These are phyloP conservation scores for Aurantiochytrium sp. DNA, from an alignment of 108 stramenopile genomes.

Conservation along the genomic window DNA sequence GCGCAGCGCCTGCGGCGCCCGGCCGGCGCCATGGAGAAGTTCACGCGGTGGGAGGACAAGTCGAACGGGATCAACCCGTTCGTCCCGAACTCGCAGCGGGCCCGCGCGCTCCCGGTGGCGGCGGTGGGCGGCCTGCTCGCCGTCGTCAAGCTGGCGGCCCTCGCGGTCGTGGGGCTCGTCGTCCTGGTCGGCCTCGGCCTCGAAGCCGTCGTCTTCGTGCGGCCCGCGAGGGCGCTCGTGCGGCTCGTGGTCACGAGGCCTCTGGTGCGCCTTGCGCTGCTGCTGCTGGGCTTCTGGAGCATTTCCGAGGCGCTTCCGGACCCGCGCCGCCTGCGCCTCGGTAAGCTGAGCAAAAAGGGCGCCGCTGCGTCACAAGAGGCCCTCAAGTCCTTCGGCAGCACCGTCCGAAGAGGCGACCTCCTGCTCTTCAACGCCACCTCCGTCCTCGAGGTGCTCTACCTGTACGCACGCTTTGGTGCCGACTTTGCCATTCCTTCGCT, in stretches of 20 bases:
- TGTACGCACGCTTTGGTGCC: neutral
- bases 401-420: neutral
- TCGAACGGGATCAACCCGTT: slow-evolving; percentile 31
- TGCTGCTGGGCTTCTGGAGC: neutral
- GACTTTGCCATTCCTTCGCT: neutral
- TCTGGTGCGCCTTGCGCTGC: neutral
- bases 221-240: neutral
- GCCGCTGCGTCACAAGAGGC: neutral
- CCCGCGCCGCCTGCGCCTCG: neutral
- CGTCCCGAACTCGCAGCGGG: neutral
- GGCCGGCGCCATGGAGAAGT: slow-evolving; percentile 5
- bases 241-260: neutral
- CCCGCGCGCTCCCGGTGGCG: neutral
- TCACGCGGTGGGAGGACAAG: slow-evolving; percentile 26
- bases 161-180: neutral
- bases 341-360: neutral
- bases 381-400: neutral
- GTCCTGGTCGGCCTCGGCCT: neutral
- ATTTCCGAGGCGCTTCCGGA: neutral
- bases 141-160: neutral
- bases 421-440: neutral
- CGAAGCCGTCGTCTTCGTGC: neutral
- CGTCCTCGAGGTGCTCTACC: neutral
- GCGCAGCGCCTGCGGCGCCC: no score
- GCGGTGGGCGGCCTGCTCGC: neutral